Conservation (phyloP, 805 yeast species). For the Zygotorulaspora sp. region DNA sequence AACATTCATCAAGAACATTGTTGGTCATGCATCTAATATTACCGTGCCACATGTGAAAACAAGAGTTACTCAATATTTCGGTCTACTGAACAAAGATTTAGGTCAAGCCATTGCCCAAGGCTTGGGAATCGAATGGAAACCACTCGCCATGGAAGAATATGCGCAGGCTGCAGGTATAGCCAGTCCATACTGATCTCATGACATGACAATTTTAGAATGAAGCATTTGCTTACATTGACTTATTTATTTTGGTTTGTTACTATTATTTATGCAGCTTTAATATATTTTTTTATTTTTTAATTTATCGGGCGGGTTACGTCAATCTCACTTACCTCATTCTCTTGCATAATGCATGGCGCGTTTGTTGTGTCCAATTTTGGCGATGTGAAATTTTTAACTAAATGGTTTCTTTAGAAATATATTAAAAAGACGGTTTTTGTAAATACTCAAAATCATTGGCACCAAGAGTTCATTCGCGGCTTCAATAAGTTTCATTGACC, state of each 20-base stretch:
- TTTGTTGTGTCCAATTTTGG: too few species aligned
- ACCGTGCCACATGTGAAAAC: constrained; percentile 33
- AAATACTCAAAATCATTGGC: too few species aligned
- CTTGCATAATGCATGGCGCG: too few species aligned
- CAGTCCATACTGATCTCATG: constrained; percentile 8
- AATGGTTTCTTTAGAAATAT: too few species aligned
- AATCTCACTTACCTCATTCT: too few species aligned
- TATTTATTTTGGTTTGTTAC: neutral
- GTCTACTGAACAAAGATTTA: constrained; percentile 39
- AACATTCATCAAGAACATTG: constrained; percentile 37
- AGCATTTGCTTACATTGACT: neutral
- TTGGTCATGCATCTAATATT: constrained; percentile 39
- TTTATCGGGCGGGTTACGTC: too few species aligned
- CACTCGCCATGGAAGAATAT: constrained; percentile 36
- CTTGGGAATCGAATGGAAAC: constrained; percentile 37
- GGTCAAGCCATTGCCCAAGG: constrained; percentile 42
- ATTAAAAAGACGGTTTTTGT: too few species aligned
- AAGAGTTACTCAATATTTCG: constrained; percentile 41
- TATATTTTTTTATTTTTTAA: neutral
- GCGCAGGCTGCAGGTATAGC: constrained; percentile 28
- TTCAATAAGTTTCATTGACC: too few species aligned
- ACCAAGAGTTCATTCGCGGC: too few species aligned
- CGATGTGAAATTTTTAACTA: too few species aligned
- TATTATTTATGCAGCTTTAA: neutral
- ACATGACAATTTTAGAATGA: too few species aligned